A percentile compares a stretch with the other conserved stretches of the same genome.
Conservation (phyloP, 805 yeast genomes). For the Teunomyces tritomae region DNA sequence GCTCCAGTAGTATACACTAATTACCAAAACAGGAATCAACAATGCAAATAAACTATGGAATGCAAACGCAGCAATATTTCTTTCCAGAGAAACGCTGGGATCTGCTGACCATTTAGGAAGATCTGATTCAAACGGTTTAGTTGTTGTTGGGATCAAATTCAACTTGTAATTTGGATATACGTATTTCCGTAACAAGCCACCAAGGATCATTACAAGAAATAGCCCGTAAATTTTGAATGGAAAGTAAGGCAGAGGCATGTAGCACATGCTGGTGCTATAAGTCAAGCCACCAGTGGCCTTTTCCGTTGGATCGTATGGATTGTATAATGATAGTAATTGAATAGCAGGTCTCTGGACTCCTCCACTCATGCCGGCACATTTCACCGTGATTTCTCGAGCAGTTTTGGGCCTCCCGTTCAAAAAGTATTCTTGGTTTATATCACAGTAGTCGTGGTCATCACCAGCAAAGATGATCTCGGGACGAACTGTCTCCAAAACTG, state of each 20-base stretch:
- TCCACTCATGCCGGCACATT: slow-evolving; percentile 89
- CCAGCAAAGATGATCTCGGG: slow-evolving; percentile 83
- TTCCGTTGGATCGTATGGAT: slow-evolving; percentile 31
- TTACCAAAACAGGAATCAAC: slow-evolving; percentile 3
- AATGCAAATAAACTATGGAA: slow-evolving; percentile 2
- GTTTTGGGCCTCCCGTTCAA: slow-evolving; percentile 15
- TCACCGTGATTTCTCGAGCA: slow-evolving; percentile 71
- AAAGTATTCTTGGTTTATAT: slow-evolving; percentile 51
- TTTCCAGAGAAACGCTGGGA: background rate
- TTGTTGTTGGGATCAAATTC: background rate
- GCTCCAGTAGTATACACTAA: slow-evolving; percentile 6
- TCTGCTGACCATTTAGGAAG: background rate
- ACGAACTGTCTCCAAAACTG: slow-evolving; percentile 53
- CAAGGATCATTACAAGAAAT: slow-evolving; percentile 8
- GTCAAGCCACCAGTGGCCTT: slow-evolving; percentile 12
- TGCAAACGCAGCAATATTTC: slow-evolving; percentile 1
- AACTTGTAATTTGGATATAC: slow-evolving; percentile 5
- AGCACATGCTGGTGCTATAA: slow-evolving; percentile 49
- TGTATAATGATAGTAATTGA: slow-evolving; percentile 69
- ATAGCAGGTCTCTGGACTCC: slow-evolving; percentile 85
- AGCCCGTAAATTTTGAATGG: slow-evolving; percentile 15
- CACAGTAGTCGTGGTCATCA: slow-evolving; percentile 97
- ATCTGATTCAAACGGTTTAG: background rate
- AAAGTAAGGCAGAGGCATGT: slow-evolving; percentile 53
- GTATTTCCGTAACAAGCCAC: slow-evolving; percentile 11